phyloP scores from a whole-genome alignment of 1,284 basidiomycete species.

The Ustilago hordei region DNA sequence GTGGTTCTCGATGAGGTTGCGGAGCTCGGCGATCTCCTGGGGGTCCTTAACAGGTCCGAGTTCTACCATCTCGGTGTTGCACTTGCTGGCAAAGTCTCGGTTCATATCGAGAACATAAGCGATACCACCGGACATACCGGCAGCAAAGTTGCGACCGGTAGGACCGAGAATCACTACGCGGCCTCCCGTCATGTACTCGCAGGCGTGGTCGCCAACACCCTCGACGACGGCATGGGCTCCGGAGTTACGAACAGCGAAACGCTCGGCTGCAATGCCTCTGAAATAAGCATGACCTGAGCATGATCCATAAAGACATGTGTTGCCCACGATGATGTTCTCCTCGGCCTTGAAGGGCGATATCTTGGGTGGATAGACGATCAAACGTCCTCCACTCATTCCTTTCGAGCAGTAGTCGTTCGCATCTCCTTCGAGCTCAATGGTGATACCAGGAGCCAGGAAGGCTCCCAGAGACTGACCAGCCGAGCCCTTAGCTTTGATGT shows the following conservation, averaged over 20 bases:
- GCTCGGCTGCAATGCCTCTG: slow-evolving; percentile 64
- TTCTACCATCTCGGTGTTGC: slow-evolving; percentile 67
- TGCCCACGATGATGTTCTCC: slow-evolving; percentile 65
- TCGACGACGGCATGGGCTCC: slow-evolving; percentile 67
- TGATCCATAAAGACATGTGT: slow-evolving; percentile 60
- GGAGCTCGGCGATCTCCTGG: slow-evolving; percentile 66
- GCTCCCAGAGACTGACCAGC: slow-evolving; percentile 66
- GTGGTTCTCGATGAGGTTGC: slow-evolving; percentile 68
- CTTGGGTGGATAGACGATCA: slow-evolving; percentile 67
- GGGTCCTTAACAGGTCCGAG: slow-evolving; percentile 64
- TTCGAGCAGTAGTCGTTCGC: slow-evolving; percentile 64
- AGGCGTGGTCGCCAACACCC: slow-evolving; percentile 62
- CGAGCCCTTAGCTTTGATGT: slow-evolving; percentile 66
- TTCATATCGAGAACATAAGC: slow-evolving; percentile 68
- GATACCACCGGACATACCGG: slow-evolving; percentile 65
- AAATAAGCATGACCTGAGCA: slow-evolving; percentile 64
- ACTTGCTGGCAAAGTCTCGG: slow-evolving; percentile 62
- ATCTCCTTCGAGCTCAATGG: slow-evolving; percentile 66
- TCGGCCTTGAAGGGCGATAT: slow-evolving; percentile 65
- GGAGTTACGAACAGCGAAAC: slow-evolving; percentile 68
- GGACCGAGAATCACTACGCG: slow-evolving; percentile 59
- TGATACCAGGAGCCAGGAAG: slow-evolving; percentile 66
- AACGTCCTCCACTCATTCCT: slow-evolving; percentile 59
- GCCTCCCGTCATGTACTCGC: slow-evolving; percentile 65
- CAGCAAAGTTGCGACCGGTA: slow-evolving; percentile 62